These are phyloP conservation scores for Russula sp. DNA, from an alignment of 768 basidiomycete species.

Conservation along the genomic window DNA sequence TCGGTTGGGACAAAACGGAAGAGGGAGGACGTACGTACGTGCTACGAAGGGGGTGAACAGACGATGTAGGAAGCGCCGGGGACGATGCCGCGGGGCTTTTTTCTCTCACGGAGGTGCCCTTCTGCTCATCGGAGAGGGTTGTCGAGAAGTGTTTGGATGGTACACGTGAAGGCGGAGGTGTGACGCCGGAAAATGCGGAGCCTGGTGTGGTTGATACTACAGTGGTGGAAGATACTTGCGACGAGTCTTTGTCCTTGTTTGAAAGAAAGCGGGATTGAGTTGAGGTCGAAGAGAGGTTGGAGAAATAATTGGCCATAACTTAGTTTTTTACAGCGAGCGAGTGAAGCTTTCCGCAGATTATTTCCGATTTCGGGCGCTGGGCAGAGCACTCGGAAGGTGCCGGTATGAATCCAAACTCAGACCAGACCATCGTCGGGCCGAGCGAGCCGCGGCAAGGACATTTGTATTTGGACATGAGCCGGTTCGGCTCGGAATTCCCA, in stretches of 20 bases:
- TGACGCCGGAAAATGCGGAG: constrained; percentile 3
- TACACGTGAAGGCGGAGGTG: constrained; percentile 36
- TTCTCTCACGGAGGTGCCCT: constrained; percentile 35
- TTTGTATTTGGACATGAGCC: no score
- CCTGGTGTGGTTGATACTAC: constrained; percentile 20
- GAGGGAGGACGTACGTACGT: constrained; percentile 74
- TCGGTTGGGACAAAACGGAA: neutral
- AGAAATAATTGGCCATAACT: constrained; percentile 68
- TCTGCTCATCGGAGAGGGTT: constrained; percentile 42
- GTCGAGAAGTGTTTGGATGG: constrained; percentile 75
- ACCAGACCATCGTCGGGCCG: no score
- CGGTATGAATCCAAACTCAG: no score
- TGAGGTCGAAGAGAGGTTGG: constrained; percentile 67
- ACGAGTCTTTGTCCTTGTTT: constrained; percentile 30
- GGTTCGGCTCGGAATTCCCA: no score
- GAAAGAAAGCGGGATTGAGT: constrained; percentile 58
- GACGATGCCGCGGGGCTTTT: constrained; percentile 31
- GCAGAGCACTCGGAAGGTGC: no score
- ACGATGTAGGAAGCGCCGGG: constrained; percentile 29
- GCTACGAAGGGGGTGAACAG: constrained; percentile 72
- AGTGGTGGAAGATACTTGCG: constrained; percentile 22
- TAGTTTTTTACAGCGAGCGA: neutral
- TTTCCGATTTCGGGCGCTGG: no score
- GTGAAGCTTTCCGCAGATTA: no score
- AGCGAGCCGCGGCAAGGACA: no score